Evolutionary conservation across 2,329 filamentous ascomycete species (phyloP).

Genomic region (Balansia obtecta): DNA sequence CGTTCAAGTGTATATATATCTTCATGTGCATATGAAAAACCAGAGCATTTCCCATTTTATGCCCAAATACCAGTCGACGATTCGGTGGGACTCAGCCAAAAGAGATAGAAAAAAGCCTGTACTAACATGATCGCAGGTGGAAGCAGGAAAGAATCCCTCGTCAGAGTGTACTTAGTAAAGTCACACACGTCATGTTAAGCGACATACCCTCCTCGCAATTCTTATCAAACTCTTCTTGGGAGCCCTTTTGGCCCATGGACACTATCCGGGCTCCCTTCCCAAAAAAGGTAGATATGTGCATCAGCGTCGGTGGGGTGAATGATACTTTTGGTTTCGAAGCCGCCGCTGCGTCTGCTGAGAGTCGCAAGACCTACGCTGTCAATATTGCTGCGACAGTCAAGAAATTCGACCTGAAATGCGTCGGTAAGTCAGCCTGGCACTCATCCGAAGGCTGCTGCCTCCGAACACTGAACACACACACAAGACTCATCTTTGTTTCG

Average conservation of each 20-base stretch:
- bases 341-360: conserved; percentile 33
- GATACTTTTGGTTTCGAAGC: conserved; percentile 43
- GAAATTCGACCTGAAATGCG: conserved; percentile 45
- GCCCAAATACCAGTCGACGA: too few species aligned
- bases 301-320: conserved; percentile 55
- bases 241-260: conserved; percentile 39
- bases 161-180: conserved; percentile 23
- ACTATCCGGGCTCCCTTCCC: conserved; percentile 40
- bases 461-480: neutral
- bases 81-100: too few species aligned
- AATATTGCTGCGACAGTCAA: conserved; percentile 44
- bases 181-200: conserved; percentile 43
- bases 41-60: too few species aligned
- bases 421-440: conserved; percentile 26
- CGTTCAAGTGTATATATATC: too few species aligned
- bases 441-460: too few species aligned
- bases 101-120: neutral
- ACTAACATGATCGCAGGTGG: neutral
- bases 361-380: conserved; percentile 39
- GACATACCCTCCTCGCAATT: conserved; percentile 41
- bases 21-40: too few species aligned
- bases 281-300: conserved; percentile 43
- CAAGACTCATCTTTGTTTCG: neutral
- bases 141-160: neutral
- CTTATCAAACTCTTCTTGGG: conserved; percentile 30